These are phyloP conservation scores for Conticribra guillardii DNA, from an alignment of 108 stramenopile species.

Conservation along the genomic window DNA sequence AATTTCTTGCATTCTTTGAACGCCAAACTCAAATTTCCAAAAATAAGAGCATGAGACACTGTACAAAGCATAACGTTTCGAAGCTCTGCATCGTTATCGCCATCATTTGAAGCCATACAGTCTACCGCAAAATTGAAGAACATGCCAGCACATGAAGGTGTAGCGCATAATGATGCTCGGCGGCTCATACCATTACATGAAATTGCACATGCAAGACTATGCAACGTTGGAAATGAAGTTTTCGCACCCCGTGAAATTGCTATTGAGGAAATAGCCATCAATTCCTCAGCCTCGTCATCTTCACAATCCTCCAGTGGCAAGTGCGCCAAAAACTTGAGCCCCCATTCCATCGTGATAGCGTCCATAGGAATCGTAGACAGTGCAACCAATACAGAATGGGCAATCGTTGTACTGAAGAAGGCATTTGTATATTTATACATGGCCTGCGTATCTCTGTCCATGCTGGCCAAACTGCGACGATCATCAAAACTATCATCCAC, in stretches of 20 bases:
- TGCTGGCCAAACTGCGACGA: neutral
- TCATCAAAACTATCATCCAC: neutral
- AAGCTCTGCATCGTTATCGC: neutral
- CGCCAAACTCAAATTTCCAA: neutral
- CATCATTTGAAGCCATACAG: neutral
- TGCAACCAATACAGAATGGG: constrained; percentile 1
- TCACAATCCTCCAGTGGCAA: neutral
- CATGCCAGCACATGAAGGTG: neutral
- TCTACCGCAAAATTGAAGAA: neutral
- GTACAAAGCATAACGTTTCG: constrained; percentile 20
- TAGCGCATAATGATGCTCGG: too few relatives aligned
- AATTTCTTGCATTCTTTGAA: constrained; percentile 8
- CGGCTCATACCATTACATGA: neutral
- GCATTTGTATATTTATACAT: constrained; percentile 3
- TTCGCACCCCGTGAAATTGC: neutral
- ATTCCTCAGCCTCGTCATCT: neutral
- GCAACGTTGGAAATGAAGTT: neutral
- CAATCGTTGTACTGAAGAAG: neutral
- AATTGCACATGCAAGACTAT: neutral
- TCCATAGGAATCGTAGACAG: neutral
- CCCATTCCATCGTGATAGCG: constrained; percentile 1
- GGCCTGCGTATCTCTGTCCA: constrained; percentile 1
- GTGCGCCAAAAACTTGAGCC: constrained; percentile 1
- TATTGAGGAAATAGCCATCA: neutral
- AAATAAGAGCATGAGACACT: constrained; percentile 11